Base-by-base conservation (phyloP, 176 grass and related monocot genomes). In the Musa troglodytarum region DNA sequence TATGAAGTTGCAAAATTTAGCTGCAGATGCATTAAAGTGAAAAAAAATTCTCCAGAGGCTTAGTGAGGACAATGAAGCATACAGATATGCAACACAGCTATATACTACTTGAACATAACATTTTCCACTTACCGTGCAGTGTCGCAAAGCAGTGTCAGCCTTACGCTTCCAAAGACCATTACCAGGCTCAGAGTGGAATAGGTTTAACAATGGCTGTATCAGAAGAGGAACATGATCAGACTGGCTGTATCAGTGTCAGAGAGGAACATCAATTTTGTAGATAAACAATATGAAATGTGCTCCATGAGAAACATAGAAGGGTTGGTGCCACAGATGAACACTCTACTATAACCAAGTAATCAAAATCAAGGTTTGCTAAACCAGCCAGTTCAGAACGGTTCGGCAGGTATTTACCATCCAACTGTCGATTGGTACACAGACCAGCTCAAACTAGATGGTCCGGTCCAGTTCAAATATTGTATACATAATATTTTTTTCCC, bases 111-210 rank as follows among this genome's bases (percentile, higher is more conserved):
- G 70, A 8, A 73, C 23, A 50, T 13, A 73, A 51, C 22, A 13
- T n/a, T 69, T 21, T 56, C 17, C 25, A 58, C 50, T 71, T 86
- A 92, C 93, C 87, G 86, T 88, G 79, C 89, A 97, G 78, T 90
- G 80, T 29, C 83, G 77, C 77, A 97, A 65, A 83, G 83, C 80
- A 76, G 79, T 65, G 69, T 97, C 93, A 72, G 93, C 87, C 80
- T 90, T 92, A 75, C 90, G 89, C 87, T 97, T 97, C 93, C 93
- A 97, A 54, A 87, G 79, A 43, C 78, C 83, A 73, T 97, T 97
- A 77, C 93, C 93, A 88, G 75, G 74, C 85, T 97, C 93, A 58
- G 93, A 97, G 83, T 97, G 93, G 76, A 97, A 97, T 64, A 97
- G 76, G 54, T 93, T 81, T 73, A 97, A 49, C 75, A 93, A 81